Evolutionary conservation across 2,329 filamentous ascomycete genomes (phyloP).

Genomic region (Aspergillus phoenicis): DNA sequence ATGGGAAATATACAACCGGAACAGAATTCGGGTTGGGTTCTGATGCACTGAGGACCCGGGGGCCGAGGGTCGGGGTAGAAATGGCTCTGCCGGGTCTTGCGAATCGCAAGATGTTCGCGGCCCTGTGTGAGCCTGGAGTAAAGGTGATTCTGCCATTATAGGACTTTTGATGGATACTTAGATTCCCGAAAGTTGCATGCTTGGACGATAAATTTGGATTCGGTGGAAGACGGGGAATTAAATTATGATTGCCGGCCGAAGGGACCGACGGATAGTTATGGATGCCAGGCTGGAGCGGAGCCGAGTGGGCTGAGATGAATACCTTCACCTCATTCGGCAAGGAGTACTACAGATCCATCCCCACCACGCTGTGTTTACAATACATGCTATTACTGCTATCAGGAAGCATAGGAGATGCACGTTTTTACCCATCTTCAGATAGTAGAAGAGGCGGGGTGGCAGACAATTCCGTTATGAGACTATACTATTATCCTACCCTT

Average conservation of each 20-base stretch:
- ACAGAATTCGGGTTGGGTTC: constrained; percentile 17
- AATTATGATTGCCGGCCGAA: not conserved
- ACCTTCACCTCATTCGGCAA: too few species aligned
- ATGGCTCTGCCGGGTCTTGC: not conserved
- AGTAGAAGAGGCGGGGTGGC: too few species aligned
- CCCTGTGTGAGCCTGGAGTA: not conserved
- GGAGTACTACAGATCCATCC: too few species aligned
- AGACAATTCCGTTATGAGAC: too few species aligned
- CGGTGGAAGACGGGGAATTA: too few species aligned
- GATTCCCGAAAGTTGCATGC: too few species aligned
- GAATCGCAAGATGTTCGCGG: not conserved
- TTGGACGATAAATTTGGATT: too few species aligned
- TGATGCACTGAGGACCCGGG: not conserved
- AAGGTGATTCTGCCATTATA: not conserved
- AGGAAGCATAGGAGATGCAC: too few species aligned
- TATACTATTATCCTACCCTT: too few species aligned
- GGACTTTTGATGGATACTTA: not conserved
- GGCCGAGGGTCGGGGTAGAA: not conserved
- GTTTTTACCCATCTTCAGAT: too few species aligned
- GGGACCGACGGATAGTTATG: not conserved
- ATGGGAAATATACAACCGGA: constrained; percentile 59
- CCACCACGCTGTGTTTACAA: too few species aligned
- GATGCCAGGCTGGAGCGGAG: not conserved
- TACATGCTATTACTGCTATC: too few species aligned
- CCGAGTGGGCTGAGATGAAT: not conserved